These are phyloP conservation scores for Backusella circina DNA, from an alignment of 192 early-diverging fungal species.

Conservation along the genomic window DNA sequence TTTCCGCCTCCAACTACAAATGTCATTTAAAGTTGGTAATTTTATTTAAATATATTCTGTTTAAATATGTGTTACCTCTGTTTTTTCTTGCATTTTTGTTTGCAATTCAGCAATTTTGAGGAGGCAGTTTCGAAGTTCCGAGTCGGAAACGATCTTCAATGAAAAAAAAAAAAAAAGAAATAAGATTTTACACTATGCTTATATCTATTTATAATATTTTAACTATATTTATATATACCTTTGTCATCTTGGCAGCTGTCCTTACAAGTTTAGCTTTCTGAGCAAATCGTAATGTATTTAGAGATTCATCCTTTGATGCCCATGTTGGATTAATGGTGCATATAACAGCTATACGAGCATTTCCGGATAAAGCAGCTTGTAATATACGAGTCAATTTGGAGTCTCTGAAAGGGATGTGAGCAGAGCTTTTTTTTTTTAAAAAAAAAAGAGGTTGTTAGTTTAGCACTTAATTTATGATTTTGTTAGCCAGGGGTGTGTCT, in stretches of 20 bases:
- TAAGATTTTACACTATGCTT: background rate
- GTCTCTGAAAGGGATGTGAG: conserved; percentile 95
- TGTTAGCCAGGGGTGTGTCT: background rate
- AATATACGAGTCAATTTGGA: conserved; percentile 96
- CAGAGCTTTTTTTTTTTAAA: conserved; percentile 10
- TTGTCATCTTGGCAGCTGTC: conserved; percentile 79
- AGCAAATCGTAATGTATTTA: conserved; percentile 95
- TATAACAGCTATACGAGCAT: conserved; percentile 86
- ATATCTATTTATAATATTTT: background rate
- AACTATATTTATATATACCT: conserved; percentile 31
- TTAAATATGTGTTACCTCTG: conserved; percentile 14
- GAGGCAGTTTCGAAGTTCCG: conserved; percentile 24
- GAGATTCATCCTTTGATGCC: conserved; percentile 81
- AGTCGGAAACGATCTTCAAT: conserved; percentile 9
- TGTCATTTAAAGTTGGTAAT: background rate
- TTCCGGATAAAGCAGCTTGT: conserved; percentile 89
- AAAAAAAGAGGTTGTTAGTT: background rate
- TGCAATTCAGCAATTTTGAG: conserved; percentile 23
- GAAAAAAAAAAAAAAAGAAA: conserved; percentile 1
- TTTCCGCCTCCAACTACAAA: conserved; percentile 14
- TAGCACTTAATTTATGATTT: background rate
- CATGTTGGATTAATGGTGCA: conserved; percentile 85
- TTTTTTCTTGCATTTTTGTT: conserved; percentile 26
- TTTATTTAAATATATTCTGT: background rate
- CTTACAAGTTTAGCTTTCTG: conserved; percentile 84